A percentile compares a stretch with the other conserved stretches of the same genome.
Evolutionary conservation across 2,329 filamentous ascomycete genomes (phyloP).

Genomic region (Alternaria rosae): DNA sequence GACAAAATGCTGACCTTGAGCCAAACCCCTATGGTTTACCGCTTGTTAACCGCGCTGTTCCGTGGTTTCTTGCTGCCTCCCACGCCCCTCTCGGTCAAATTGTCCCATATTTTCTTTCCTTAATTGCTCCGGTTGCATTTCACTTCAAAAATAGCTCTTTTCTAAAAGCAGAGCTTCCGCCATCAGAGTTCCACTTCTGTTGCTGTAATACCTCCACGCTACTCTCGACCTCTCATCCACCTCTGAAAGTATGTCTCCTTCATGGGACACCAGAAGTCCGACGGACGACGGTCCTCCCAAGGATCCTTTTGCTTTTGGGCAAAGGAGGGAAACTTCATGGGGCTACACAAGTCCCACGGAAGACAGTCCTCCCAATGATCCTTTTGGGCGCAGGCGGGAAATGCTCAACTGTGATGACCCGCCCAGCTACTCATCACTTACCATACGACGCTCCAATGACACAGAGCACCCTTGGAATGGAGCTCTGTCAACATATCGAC

Average conservation of each 20-base stretch:
- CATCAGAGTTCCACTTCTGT: neutral
- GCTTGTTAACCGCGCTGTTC: neutral
- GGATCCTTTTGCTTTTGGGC: neutral
- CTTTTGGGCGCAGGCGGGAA: neutral
- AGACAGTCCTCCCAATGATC: neutral
- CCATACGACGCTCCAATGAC: neutral
- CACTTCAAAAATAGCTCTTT: neutral
- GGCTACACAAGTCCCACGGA: neutral
- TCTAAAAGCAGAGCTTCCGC: neutral
- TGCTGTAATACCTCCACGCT: neutral
- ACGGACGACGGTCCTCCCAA: neutral
- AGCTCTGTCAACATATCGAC: neutral
- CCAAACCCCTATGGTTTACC: neutral
- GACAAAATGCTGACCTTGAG: neutral
- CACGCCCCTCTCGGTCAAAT: neutral
- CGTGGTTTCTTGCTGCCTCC: neutral
- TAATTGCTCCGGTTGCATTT: neutral
- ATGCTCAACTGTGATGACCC: neutral
- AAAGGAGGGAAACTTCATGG: neutral
- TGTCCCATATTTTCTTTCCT: neutral
- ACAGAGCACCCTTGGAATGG: neutral
- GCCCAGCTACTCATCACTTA: neutral
- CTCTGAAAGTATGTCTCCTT: neutral
- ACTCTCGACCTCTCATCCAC: neutral
- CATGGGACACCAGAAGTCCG: neutral